Conservation (phyloP, 345 rosid species). For the Ailanthus altissimus region DNA sequence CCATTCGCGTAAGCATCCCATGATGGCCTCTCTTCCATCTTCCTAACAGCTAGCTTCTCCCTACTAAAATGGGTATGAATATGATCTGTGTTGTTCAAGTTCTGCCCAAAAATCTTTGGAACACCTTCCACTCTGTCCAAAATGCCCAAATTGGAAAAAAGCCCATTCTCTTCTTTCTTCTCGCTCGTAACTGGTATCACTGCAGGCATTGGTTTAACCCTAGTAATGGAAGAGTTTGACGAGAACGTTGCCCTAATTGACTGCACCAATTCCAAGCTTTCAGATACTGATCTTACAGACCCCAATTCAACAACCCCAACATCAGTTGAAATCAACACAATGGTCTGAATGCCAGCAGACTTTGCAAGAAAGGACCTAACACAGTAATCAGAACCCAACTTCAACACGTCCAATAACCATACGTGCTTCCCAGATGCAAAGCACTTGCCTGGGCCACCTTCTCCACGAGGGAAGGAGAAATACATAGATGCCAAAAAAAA, state of each 20-base stretch:
- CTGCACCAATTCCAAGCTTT: conserved; percentile 60
- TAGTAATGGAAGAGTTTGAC: conserved; percentile 34
- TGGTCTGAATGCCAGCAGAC: conserved; percentile 78
- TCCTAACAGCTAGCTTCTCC: conserved; percentile 83
- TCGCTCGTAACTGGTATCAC: conserved; percentile 35
- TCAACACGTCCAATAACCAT: conserved; percentile 64
- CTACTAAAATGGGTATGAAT: conserved; percentile 59
- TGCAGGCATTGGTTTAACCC: conserved; percentile 38
- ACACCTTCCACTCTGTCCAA: conserved; percentile 50
- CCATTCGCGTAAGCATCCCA: conserved; percentile 60
- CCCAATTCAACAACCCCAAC: conserved; percentile 94
- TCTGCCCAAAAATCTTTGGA: conserved; percentile 82
- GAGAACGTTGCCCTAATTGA: conserved; percentile 56
- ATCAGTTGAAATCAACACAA: conserved; percentile 85
- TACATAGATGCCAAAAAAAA: conserved; percentile 95
- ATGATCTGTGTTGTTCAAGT: conserved; percentile 45
- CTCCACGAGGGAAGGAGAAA: conserved; percentile 84
- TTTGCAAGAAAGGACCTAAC: conserved; percentile 78
- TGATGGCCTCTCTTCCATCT: conserved; percentile 72
- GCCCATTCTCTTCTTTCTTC: conserved; percentile 49
- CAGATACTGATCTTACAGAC: conserved; percentile 77
- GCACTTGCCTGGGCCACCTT: conserved; percentile 92
- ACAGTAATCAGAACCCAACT: conserved; percentile 64
- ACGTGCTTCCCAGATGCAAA: conserved; percentile 72
- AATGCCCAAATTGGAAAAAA: conserved; percentile 36